A percentile compares a stretch with the other conserved stretches of the same genome.
phyloP scores from a whole-genome alignment of 2,329 filamentous ascomycete species.

The Cordyceps farinosa region DNA sequence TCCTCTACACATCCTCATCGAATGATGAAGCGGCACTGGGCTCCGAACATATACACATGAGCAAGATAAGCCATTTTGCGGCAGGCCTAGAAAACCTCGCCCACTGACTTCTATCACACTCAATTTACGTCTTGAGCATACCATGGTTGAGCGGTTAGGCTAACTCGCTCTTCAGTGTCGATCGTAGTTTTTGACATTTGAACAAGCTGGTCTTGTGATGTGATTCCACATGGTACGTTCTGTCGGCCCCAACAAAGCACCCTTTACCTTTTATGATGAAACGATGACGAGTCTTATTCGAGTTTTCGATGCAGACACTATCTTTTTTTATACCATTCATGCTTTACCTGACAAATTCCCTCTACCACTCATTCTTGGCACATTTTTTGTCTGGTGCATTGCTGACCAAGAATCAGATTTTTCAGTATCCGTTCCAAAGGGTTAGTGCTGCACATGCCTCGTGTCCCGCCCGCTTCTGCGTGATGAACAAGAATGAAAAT shows the following conservation, averaged over 20 bases:
- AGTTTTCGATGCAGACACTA: conserved; percentile 68
- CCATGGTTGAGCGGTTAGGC: neutral
- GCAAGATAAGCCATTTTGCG: conserved; percentile 83
- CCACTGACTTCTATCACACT: conserved; percentile 64
- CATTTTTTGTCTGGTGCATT: conserved; percentile 23
- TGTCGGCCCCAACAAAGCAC: conserved; percentile 15
- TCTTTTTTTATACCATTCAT: conserved; percentile 69
- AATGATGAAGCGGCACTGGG: conserved; percentile 96
- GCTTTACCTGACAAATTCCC: conserved; percentile 47
- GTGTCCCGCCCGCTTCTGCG: conserved; percentile 28
- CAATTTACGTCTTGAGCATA: neutral
- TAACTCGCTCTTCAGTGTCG: conserved; percentile 6
- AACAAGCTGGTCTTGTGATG: neutral
- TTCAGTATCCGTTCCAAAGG: conserved; percentile 20
- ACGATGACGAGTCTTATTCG: conserved; percentile 78
- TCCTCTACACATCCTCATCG: conserved; percentile 23
- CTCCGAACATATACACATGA: conserved; percentile 73
- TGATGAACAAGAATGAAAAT: conserved; percentile 83
- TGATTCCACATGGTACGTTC: conserved; percentile 2
- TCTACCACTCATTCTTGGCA: conserved; percentile 18
- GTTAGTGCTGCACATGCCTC: conserved; percentile 20
- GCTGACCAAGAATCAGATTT: conserved; percentile 24
- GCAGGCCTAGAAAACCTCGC: conserved; percentile 99
- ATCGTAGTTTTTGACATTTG: neutral
- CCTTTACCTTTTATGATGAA: conserved; percentile 36